These are phyloP conservation scores for peach (Prunus persica) DNA, from an alignment of 306 rosid genomes.

Conservation along the genomic window Prunus_persica_NCBIv2 NC_034014.1:25041001-25041500, in stretches of 20 bases:
- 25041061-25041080: conserved; percentile 44
- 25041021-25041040: conserved; percentile 35
- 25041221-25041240: conserved; percentile 42
- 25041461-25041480: conserved; percentile 45
- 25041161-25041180: conserved; percentile 27
- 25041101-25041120: conserved; percentile 23
- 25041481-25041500: conserved; percentile 43
- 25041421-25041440: conserved; percentile 35
- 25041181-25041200: conserved; percentile 27
- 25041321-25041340: neutral
- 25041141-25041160: conserved; percentile 35
- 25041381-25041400: conserved; percentile 35
- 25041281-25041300: neutral
- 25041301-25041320: too few species aligned
- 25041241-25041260: conserved; percentile 49
- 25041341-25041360: neutral
- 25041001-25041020: conserved; percentile 5
- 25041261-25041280: neutral
- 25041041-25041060: conserved; percentile 32
- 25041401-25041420: conserved; percentile 39
- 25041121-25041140: conserved; percentile 33
- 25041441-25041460: conserved; percentile 26
- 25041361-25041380: conserved; percentile 38
- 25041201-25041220: conserved; percentile 40
- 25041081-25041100: conserved; percentile 35